Evolutionary conservation across 2,329 filamentous ascomycete species (phyloP).

Genomic region (Aspergillus versicolor): DNA sequence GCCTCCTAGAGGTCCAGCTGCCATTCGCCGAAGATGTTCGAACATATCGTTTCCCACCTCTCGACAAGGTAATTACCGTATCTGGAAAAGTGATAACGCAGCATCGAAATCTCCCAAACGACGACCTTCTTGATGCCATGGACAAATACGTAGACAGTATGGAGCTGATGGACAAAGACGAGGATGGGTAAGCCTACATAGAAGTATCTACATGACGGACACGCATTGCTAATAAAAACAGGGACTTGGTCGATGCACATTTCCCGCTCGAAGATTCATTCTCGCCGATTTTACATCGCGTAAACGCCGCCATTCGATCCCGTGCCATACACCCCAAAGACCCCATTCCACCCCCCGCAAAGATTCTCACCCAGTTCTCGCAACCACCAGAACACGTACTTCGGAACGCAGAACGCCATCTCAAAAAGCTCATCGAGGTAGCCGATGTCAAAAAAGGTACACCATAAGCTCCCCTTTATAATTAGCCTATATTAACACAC

Average conservation of each 20-base stretch:
- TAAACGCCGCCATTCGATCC: constrained; percentile 80
- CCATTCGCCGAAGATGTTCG: constrained; percentile 93
- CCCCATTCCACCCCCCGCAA: constrained; percentile 60
- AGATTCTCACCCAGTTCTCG: constrained; percentile 70
- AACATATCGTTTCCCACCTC: constrained; percentile 83
- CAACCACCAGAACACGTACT: constrained; percentile 68
- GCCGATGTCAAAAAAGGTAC: constrained; percentile 82
- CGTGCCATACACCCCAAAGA: constrained; percentile 73
- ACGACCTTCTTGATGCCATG: constrained; percentile 77
- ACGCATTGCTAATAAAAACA: constrained; percentile 23
- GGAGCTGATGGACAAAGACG: constrained; percentile 75
- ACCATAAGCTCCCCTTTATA: neutral
- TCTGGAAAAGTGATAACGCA: constrained; percentile 76
- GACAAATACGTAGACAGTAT: constrained; percentile 88
- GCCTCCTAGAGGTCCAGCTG: constrained; percentile 82
- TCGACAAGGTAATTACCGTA: constrained; percentile 85
- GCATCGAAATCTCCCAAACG: constrained; percentile 77
- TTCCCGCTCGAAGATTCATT: constrained; percentile 75
- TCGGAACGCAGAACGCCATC: constrained; percentile 53
- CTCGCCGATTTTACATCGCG: constrained; percentile 81
- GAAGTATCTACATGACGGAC: neutral
- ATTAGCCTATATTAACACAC: constrained; percentile 22
- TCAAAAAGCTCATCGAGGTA: constrained; percentile 65
- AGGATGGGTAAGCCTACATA: constrained; percentile 62
- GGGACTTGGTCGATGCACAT: constrained; percentile 63